Base-by-base conservation (phyloP, 2,329 filamentous ascomycete genomes). In the Fusarium euwallaceae region DNA sequence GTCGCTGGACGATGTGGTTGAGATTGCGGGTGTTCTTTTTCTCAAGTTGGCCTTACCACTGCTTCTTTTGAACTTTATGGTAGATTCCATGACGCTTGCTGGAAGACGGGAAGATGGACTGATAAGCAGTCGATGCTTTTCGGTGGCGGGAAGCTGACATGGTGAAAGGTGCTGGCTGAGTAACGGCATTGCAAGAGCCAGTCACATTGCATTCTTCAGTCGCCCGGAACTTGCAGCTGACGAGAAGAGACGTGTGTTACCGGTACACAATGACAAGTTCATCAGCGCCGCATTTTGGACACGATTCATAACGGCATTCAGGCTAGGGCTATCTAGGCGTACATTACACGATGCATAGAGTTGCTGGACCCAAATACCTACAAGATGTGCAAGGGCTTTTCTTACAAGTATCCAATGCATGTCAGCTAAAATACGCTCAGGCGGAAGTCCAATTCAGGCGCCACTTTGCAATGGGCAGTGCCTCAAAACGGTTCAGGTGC, bases 281-380 rank as follows among this genome's bases (percentile, higher is more conserved):
- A 83, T 87, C 66, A 86, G 83, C 62, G 76, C 73, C 3, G 79
- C 84, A 2, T 69, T 88, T 2, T 88, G 1, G 86, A 88, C 12
- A 77, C 81, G 0, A 64, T 87, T 0, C 81, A 87, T 20, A 69
- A 71, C 11, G 74, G 79, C 0, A 70, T 88, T 17, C 81, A 82
- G 59, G 78, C 61, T 0, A 79, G 80, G 12, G 81, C 84, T 0
- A 76, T 83, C 17, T 88, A 85, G 86, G 75, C 79, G 6, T 87
- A 86, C 68, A 76, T 87, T 1, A 55, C 43, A 7, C 72, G 76
- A 1, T 81, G 87, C 1, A 73, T 88, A 2, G 70, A 81, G 6
- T 70, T 83, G 1, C 79, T 87, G 1, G 61, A 81, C 67, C 64
- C 0, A 17, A 39, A 0, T 74, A 10, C 79, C 39, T 73, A 80